Evolutionary conservation across 345 rosid genomes (phyloP).

Genomic region (Lepidium didymum): DNA sequence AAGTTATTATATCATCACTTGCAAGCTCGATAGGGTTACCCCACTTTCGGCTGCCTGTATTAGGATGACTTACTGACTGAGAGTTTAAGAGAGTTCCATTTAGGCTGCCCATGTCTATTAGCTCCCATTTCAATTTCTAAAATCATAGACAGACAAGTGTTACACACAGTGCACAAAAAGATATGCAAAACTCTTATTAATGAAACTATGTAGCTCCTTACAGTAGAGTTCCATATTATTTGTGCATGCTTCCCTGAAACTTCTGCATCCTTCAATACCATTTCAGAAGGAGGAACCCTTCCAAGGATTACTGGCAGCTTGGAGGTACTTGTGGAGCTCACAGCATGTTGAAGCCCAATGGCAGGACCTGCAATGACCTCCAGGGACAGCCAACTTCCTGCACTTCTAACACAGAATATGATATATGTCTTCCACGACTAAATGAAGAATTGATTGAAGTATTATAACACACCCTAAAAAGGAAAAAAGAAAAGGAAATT

Average conservation of each 20-base stretch:
- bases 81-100: slow-evolving; percentile 94
- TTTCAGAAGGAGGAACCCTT: slow-evolving; percentile 74
- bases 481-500: slow-evolving; percentile 40
- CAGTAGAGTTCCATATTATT: slow-evolving; percentile 85
- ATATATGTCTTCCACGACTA: slow-evolving; percentile 39
- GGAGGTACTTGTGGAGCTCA: slow-evolving; percentile 54
- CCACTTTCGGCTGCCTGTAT: slow-evolving; percentile 69
- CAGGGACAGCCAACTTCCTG: slow-evolving; percentile 88
- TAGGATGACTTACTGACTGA: slow-evolving; percentile 51
- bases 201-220: slow-evolving; percentile 28
- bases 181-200: slow-evolving; percentile 11
- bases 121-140: slow-evolving; percentile 93
- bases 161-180: slow-evolving; percentile 10
- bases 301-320: slow-evolving; percentile 83
- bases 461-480: slow-evolving; percentile 9
- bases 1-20: slow-evolving; percentile 71
- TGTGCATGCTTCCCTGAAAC: slow-evolving; percentile 97
- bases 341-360: slow-evolving; percentile 46
- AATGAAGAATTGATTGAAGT: slow-evolving; percentile 18
- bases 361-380: slow-evolving; percentile 93
- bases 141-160: slow-evolving; percentile 20
- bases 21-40: slow-evolving; percentile 73
- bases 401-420: slow-evolving; percentile 68
- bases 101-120: slow-evolving; percentile 93
- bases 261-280: slow-evolving; percentile 75